These are phyloP conservation scores for Raddia guianensis DNA, from an alignment of 176 grass and related monocot species.

Conservation along the genomic window DNA sequence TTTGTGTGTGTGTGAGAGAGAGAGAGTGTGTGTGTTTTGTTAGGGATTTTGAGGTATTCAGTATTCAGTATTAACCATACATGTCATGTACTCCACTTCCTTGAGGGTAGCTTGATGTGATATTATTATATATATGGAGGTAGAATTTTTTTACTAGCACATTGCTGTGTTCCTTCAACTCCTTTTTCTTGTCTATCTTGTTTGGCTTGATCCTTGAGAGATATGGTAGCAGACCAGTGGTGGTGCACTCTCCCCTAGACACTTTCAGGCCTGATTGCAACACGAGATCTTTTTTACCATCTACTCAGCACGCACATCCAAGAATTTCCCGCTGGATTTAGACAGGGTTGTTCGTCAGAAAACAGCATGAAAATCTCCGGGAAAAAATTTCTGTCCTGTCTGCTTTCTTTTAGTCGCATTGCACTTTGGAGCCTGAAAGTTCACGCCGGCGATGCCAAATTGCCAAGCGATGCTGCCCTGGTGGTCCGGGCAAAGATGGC, in stretches of 20 bases:
- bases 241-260: not conserved
- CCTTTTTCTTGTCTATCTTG: not conserved
- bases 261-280: not conserved
- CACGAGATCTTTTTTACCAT: not conserved
- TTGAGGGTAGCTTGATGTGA: conserved; percentile 21
- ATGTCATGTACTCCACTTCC: conserved; percentile 27
- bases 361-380: too few species aligned
- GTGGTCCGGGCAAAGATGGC: conserved; percentile 42
- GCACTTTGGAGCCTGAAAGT: not conserved
- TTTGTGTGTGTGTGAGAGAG: not conserved
- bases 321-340: not conserved
- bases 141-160: not conserved
- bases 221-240: not conserved
- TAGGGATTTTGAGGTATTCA: conserved; percentile 28
- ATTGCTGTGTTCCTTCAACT: not conserved
- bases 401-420: not conserved
- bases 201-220: not conserved
- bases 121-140: conserved; percentile 15
- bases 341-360: not conserved
- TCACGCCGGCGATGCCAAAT: not conserved
- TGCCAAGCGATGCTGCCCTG: not conserved
- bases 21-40: not conserved
- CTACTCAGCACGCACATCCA: not conserved
- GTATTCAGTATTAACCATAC: conserved; percentile 26
- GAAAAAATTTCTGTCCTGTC: not conserved